These are phyloP conservation scores for Aethionema arabicum DNA, from an alignment of 345 rosid species.

Conservation along the genomic window DNA sequence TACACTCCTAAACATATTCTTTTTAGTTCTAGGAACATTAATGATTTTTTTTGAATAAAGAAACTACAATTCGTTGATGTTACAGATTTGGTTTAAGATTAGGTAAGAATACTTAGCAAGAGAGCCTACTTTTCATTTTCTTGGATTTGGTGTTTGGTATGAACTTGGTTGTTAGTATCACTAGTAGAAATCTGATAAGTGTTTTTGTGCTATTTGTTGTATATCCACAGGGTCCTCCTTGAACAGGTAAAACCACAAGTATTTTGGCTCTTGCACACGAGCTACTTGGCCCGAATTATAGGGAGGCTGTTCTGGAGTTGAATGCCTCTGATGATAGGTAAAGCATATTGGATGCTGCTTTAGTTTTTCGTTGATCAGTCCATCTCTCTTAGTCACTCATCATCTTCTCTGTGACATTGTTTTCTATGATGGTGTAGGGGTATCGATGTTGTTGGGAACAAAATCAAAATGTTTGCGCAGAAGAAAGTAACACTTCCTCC, in stretches of 20 bases:
- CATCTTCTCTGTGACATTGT: slow-evolving; percentile 19
- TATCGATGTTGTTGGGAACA: slow-evolving; percentile 91
- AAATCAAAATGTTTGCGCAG: slow-evolving; percentile 98
- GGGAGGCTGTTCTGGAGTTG: slow-evolving; percentile 85
- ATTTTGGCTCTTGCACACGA: slow-evolving; percentile 96
- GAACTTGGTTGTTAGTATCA: not conserved
- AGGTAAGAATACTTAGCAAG: too few relatives aligned
- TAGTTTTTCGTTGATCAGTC: slow-evolving; percentile 4
- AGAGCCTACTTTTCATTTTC: too few relatives aligned
- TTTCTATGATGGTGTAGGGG: slow-evolving; percentile 50
- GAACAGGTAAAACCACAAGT: slow-evolving; percentile 96
- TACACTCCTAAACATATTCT: too few relatives aligned
- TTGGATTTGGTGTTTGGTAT: not conserved
- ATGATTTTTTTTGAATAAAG: too few relatives aligned
- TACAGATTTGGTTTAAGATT: too few relatives aligned
- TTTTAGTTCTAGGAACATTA: too few relatives aligned
- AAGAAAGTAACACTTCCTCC: slow-evolving; percentile 92
- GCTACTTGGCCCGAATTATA: slow-evolving; percentile 77
- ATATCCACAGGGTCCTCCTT: slow-evolving; percentile 82
- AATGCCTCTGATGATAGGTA: slow-evolving; percentile 99
- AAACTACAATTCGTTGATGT: too few relatives aligned
- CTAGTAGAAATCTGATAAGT: slow-evolving; percentile 6
- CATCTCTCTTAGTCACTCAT: not conserved
- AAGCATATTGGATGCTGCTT: not conserved
- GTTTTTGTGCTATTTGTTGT: not conserved